Evolutionary conservation across 108 stramenopile genomes (phyloP).

Genomic region (Hondaea fermentalgiana): DNA sequence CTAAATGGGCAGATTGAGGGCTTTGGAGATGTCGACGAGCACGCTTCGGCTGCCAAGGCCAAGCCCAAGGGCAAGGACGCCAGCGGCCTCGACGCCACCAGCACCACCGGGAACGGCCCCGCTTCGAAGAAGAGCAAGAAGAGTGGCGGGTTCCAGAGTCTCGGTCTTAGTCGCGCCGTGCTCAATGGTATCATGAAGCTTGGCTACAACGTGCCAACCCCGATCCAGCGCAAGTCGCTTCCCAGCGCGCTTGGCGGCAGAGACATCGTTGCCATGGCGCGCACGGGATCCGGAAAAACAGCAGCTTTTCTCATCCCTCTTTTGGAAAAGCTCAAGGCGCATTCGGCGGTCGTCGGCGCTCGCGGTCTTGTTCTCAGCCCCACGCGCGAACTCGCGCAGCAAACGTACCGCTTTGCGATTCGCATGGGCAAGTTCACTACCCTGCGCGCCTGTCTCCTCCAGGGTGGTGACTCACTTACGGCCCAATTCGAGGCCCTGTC

Average conservation of each 20-base stretch:
- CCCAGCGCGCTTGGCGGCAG: conserved; percentile 75
- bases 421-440: conserved; percentile 66
- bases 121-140: background rate
- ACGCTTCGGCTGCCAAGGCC: background rate
- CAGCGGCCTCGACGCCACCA: background rate
- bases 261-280: conserved; percentile 90
- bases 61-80: background rate
- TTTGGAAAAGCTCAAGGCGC: conserved; percentile 61
- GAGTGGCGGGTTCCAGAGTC: conserved; percentile 64
- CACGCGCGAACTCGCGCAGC: conserved; percentile 86
- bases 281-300: conserved; percentile 92
- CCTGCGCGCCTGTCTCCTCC: conserved; percentile 67
- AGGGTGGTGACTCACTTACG: conserved; percentile 93
- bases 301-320: conserved; percentile 86
- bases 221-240: conserved; percentile 89
- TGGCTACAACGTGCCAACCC: conserved; percentile 87
- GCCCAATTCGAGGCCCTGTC: conserved; percentile 79
- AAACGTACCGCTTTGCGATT: conserved; percentile 72
- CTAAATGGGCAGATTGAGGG: background rate
- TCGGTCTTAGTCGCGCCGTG: conserved; percentile 64
- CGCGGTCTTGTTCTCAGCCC: conserved; percentile 78
- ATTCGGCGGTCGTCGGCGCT: conserved; percentile 43
- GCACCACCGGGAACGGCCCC: background rate
- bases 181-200: conserved; percentile 74
- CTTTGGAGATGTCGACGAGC: background rate